Conservation (phyloP, 371 early-diverging fungal species). For the Gilbertella persicaria region DNA sequence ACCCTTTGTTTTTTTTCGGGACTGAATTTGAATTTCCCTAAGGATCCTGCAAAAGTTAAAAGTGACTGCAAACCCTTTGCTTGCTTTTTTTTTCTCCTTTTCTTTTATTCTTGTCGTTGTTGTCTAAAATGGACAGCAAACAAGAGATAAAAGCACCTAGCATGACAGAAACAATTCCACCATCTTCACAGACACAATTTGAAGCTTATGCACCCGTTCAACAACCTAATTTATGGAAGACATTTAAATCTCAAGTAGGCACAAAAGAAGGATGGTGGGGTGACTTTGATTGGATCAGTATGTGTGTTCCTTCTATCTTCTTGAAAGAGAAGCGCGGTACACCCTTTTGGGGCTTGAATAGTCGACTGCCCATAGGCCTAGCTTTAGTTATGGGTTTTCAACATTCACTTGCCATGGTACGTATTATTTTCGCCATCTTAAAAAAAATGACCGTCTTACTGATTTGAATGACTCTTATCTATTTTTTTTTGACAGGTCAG, state of each 20-base stretch:
- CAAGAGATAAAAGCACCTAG: slow-evolving; percentile 4
- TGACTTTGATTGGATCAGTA: slow-evolving; percentile 54
- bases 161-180: slow-evolving; percentile 21
- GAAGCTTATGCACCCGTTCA: slow-evolving; percentile 38
- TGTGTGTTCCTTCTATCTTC: slow-evolving; percentile 54
- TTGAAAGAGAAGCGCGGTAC: slow-evolving; percentile 37
- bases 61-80: too few species aligned
- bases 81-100: too few species aligned
- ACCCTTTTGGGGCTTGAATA: slow-evolving; percentile 65
- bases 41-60: too few species aligned
- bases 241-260: slow-evolving; percentile 43
- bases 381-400: slow-evolving; percentile 66
- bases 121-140: slow-evolving; percentile 26
- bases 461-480: slow-evolving; percentile 2
- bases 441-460: not conserved
- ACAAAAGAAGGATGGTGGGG: slow-evolving; percentile 65
- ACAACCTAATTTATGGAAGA: slow-evolving; percentile 29
- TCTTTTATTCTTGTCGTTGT: too few species aligned
- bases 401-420: slow-evolving; percentile 54
- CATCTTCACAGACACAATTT: slow-evolving; percentile 28
- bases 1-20: too few species aligned
- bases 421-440: too few species aligned
- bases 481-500: slow-evolving; percentile 48
- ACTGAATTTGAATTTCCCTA: too few species aligned
- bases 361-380: slow-evolving; percentile 52